Base-by-base conservation (phyloP, 2,329 filamentous ascomycete genomes). In the Fusarium sp. region DNA sequence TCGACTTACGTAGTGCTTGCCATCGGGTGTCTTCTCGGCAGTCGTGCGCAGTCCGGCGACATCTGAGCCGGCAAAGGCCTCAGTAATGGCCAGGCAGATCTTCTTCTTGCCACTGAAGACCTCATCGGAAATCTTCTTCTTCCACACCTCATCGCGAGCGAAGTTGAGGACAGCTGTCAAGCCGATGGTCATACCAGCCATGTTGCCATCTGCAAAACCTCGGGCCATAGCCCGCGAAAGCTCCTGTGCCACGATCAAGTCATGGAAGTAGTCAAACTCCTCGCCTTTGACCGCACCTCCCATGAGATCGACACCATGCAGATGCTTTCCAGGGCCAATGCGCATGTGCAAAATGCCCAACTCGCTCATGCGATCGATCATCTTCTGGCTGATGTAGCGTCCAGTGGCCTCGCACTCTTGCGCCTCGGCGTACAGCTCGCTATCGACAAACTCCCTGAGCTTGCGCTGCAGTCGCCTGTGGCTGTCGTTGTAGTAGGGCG, bases 191-290 rank as follows among this genome's bases (percentile, higher is more conserved):
- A 96, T 93, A 52, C 93, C 93, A 3, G 92, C 90, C 87, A 96
- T 88, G 79, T 93, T 94, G 5, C 92, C 93, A 76, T 97, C 93
- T 77, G 93, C 89, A 80, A 96, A 97, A 2, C 93, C 93, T 72
- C 92, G 83, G 27, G 91, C 89, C 77, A 91, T 92, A 8, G 87
- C 82, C 32, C 93, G 85, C 2, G 86, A 84, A 69, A 92, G 80
- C 79, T 96, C 93, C 79, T 96, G 93, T 10, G 84, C 82, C 52
- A 92, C 82, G 68, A 96, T 87, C 76, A 96, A 77, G 76, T 96
- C 93, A 78, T 96, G 92, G 79, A 96, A 92, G 79, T 94, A 94
- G 78, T 96, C 92, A 72, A 94, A 96, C 65, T 94, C 90, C 78
- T 93, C 88, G 50, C 91, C 91, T 75, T 92, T 87, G 55, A 94